Evolutionary conservation across 257 asterid genomes (phyloP), one percentile per base, ranked within the genome.

Genomic region (Solanum peruvianum): DNA sequence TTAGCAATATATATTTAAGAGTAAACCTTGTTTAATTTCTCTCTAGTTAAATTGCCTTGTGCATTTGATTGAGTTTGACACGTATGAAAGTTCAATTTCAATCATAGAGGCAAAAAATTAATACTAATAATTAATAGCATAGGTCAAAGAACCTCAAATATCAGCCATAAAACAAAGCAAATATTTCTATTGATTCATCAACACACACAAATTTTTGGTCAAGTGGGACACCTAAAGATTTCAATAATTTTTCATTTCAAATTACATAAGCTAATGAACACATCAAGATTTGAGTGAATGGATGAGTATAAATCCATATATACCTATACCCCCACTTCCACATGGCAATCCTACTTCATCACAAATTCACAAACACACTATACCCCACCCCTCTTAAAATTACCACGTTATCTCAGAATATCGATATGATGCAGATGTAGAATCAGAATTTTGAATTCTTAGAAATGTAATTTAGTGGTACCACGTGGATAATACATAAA

Each of bases 331-430:
- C 7, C 86, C 85, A 82, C 69, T 33, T 69, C 88, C 89, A 87
- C 86, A 56, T 85, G 91, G 90, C 92, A 83, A 67, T 58, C 89
- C 49, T 80, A 47, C 11, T 35, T 42, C 87, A 58, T 81, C 87
- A 88, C 88, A 86, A 41, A 45, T 73, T 39, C 11, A 75, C 33
- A 75, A 23, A 75, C 29, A 42, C 58, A 75, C 56, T 39, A 11
- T 70, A 12, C 56, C 58, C 82, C 35, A 39, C 11, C 82, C 82
- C 39, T 44, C 56, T 16, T 39, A 15, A 9, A 39, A 3, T 31
- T 15, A 7, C 7, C 77, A 70, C 7, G 42, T 15, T 7, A 5
- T 3, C 1, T 1, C 10, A 3, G 2, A 5, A 11, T 7, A 66
- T 25, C 5, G 23, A 70, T 70, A 16, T 1, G 7, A n/a, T 2